phyloP scores from a whole-genome alignment of 78 protist genomes.

The Dictyostelium brefeldianum region DNA sequence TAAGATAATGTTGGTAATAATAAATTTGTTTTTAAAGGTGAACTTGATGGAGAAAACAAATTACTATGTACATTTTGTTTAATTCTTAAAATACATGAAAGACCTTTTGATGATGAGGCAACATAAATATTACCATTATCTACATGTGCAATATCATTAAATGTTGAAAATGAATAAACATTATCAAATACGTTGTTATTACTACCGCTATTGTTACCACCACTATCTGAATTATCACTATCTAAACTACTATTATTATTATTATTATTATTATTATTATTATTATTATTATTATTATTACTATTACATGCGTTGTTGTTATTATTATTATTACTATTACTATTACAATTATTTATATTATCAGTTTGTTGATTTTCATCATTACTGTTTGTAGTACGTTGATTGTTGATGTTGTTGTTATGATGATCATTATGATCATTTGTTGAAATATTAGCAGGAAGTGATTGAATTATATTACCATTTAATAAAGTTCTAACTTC shows the following conservation, averaged over 20 bases:
- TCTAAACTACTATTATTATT: neutral
- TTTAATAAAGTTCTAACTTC: conserved; percentile 55
- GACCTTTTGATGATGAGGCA: conserved; percentile 59
- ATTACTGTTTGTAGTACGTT: neutral
- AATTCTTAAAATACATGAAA: conserved; percentile 61
- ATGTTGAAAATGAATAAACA: conserved; percentile 46
- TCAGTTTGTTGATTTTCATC: neutral
- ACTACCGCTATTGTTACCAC: neutral
- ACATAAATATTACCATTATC: conserved; percentile 75
- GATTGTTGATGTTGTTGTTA: neutral
- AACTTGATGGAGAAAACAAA: conserved; percentile 8
- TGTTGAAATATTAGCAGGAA: conserved; percentile 27
- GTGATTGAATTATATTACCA: conserved; percentile 67
- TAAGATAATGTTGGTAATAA: neutral
- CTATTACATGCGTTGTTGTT: neutral
- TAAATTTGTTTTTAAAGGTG: conserved; percentile 29
- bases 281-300: conserved; percentile 13
- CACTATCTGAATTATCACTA: neutral
- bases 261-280: neutral
- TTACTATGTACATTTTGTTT: conserved; percentile 11
- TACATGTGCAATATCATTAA: conserved; percentile 44
- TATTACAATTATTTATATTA: neutral
- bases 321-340: neutral
- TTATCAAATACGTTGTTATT: neutral
- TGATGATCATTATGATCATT: neutral